These are phyloP conservation scores for Scedosporium aurantiacum DNA, from an alignment of 2,329 filamentous ascomycete species.

Conservation along the genomic window DNA sequence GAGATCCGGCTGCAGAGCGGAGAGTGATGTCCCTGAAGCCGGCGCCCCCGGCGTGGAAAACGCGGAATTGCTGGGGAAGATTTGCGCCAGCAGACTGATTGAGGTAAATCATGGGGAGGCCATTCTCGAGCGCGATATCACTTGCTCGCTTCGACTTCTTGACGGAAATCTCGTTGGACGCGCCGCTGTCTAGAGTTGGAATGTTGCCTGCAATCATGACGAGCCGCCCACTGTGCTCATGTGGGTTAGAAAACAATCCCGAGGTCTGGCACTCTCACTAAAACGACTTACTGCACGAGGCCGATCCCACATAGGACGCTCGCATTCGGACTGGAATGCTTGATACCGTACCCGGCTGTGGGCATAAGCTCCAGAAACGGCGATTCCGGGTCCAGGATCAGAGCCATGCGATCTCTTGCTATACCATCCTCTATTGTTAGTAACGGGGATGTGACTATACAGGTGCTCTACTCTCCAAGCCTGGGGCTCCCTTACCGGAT, in stretches of 20 bases:
- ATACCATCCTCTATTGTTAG: neutral
- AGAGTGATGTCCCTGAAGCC: slow-evolving; percentile 6
- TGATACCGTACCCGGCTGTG: slow-evolving; percentile 2
- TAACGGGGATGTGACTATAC: too few species aligned
- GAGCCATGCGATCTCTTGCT: slow-evolving; percentile 4
- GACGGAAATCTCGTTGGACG: slow-evolving; percentile 5
- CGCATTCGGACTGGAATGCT: slow-evolving; percentile 6
- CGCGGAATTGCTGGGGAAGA: slow-evolving; percentile 5
- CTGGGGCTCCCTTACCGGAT: neutral
- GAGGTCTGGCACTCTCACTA: neutral
- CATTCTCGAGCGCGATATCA: slow-evolving; percentile 3
- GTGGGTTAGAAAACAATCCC: neutral
- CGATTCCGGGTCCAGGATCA: slow-evolving; percentile 4
- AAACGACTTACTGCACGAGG: slow-evolving; percentile 3
- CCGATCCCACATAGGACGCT: slow-evolving; percentile 4
- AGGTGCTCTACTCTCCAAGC: neutral
- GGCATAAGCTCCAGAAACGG: slow-evolving; percentile 7
- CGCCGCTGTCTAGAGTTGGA: slow-evolving; percentile 4
- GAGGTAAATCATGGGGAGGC: slow-evolving; percentile 6
- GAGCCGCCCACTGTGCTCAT: neutral
- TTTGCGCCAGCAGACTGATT: slow-evolving; percentile 6
- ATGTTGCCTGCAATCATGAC: slow-evolving; percentile 7
- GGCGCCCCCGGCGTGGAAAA: slow-evolving; percentile 4
- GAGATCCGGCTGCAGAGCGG: slow-evolving; percentile 3
- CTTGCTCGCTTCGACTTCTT: slow-evolving; percentile 3